Evolutionary conservation across 208 protist species (phyloP).

Genomic region (Crithidia expoeki): DNA sequence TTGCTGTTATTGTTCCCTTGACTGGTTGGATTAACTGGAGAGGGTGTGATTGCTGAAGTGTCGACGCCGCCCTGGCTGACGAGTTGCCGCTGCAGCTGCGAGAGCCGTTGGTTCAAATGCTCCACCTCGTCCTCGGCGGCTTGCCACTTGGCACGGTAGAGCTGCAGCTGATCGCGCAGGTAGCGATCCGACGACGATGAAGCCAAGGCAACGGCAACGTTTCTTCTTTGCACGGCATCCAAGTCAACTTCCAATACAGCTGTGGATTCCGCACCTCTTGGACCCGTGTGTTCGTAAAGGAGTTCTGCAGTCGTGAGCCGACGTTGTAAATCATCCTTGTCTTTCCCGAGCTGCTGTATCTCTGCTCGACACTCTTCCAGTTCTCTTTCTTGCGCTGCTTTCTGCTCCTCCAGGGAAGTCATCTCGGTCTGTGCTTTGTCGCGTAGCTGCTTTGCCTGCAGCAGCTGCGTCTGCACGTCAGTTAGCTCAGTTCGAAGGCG

Average conservation of each 20-base stretch:
- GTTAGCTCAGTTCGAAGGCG: constrained; percentile 30
- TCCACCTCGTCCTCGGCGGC: constrained; percentile 56
- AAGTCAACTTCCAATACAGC: neutral
- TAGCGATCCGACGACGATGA: constrained; percentile 14
- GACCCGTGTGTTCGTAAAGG: constrained; percentile 31
- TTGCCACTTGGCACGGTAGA: constrained; percentile 60
- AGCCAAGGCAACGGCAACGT: neutral
- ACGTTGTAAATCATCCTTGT: constrained; percentile 19
- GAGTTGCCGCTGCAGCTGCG: constrained; percentile 32
- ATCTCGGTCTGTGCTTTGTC: constrained; percentile 26
- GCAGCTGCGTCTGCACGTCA: constrained; percentile 24
- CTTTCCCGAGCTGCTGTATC: constrained; percentile 9
- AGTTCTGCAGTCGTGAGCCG: constrained; percentile 36
- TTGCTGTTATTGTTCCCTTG: neutral
- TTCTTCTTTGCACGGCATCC: neutral
- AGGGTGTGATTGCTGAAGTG: neutral
- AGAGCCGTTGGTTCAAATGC: constrained; percentile 36
- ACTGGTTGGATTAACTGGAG: neutral
- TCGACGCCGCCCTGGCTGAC: neutral
- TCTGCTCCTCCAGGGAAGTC: constrained; percentile 15
- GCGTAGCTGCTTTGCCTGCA: constrained; percentile 38
- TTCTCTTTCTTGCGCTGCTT: constrained; percentile 5
- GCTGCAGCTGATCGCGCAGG: constrained; percentile 44
- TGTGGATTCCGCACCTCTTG: neutral
- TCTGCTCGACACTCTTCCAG: neutral